Conservation (phyloP, 2,329 filamentous ascomycete species). For the Cladosporium sp. region DNA sequence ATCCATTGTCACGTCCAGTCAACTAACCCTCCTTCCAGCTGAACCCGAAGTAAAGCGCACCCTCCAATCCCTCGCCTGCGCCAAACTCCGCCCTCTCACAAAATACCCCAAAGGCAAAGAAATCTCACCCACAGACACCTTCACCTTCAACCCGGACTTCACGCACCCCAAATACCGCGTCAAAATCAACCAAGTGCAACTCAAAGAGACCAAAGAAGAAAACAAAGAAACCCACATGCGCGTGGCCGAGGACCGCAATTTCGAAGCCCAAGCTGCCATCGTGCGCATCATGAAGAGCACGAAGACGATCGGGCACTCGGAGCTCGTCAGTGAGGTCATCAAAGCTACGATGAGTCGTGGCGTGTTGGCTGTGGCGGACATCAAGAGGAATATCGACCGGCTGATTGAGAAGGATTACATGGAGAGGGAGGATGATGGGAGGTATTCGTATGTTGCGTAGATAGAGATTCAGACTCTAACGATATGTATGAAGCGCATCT, state of each 20-base stretch:
- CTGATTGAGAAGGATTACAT: constrained; percentile 93
- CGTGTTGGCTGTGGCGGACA: constrained; percentile 77
- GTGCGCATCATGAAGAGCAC: constrained; percentile 95
- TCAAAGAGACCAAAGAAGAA: constrained; percentile 92
- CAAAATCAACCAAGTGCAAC: constrained; percentile 98
- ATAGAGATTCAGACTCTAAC: background rate
- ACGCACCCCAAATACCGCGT: constrained; percentile 78
- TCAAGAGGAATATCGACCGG: constrained; percentile 97
- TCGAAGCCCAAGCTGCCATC: constrained; percentile 95
- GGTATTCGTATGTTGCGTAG: constrained; percentile 45
- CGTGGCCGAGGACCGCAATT: constrained; percentile 83
- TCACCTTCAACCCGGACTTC: constrained; percentile 75
- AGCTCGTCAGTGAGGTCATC: constrained; percentile 88
- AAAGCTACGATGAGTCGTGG: constrained; percentile 82
- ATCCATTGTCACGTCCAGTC: background rate
- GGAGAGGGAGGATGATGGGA: constrained; percentile 67
- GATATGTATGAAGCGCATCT: background rate
- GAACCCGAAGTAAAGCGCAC: constrained; percentile 81
- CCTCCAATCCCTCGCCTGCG: constrained; percentile 90
- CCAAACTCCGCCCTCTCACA: constrained; percentile 74
- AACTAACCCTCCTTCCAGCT: constrained; percentile 38
- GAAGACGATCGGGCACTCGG: constrained; percentile 80
- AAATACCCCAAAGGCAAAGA: constrained; percentile 81
- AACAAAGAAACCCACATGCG: constrained; percentile 91
- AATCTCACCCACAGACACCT: constrained; percentile 72